A percentile compares a stretch with the other conserved stretches of the same genome.
These are phyloP conservation scores for Juglanconis oblonga DNA, from an alignment of 2,329 filamentous ascomycete genomes.

Conservation along the genomic window DNA sequence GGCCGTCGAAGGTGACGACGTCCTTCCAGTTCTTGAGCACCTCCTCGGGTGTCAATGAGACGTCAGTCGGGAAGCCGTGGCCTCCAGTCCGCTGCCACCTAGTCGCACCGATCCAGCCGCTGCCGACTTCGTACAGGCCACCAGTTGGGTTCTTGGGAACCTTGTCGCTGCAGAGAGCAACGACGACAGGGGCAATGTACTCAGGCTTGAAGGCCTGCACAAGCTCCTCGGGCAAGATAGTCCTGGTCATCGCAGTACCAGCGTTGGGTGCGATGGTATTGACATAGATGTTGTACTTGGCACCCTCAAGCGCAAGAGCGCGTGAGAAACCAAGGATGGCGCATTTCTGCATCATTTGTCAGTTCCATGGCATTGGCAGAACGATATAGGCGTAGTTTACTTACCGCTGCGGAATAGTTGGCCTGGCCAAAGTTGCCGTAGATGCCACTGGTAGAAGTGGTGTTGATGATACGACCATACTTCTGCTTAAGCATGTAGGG, in stretches of 20 bases:
- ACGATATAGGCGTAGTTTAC: constrained; percentile 29
- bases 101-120: constrained; percentile 87
- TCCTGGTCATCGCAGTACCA: constrained; percentile 90
- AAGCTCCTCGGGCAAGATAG: constrained; percentile 93
- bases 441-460: constrained; percentile 93
- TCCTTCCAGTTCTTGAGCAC: constrained; percentile 72
- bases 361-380: not conserved
- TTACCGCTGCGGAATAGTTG: constrained; percentile 88
- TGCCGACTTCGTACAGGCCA: constrained; percentile 89
- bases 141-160: constrained; percentile 81
- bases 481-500: constrained; percentile 98
- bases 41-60: constrained; percentile 78
- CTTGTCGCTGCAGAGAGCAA: constrained; percentile 81
- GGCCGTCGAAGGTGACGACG: constrained; percentile 83
- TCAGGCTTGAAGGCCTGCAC: constrained; percentile 99
- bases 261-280: constrained; percentile 99
- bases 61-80: constrained; percentile 86
- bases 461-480: constrained; percentile 96
- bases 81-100: constrained; percentile 93
- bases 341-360: constrained; percentile 60
- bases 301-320: constrained; percentile 86
- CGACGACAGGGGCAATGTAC: constrained; percentile 91
- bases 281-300: constrained; percentile 96
- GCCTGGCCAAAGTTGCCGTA: constrained; percentile 99
- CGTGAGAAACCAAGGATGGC: constrained; percentile 95